Conservation (phyloP, 352 stramenopile genomes). For the Globisporangium megalacanthum region DNA sequence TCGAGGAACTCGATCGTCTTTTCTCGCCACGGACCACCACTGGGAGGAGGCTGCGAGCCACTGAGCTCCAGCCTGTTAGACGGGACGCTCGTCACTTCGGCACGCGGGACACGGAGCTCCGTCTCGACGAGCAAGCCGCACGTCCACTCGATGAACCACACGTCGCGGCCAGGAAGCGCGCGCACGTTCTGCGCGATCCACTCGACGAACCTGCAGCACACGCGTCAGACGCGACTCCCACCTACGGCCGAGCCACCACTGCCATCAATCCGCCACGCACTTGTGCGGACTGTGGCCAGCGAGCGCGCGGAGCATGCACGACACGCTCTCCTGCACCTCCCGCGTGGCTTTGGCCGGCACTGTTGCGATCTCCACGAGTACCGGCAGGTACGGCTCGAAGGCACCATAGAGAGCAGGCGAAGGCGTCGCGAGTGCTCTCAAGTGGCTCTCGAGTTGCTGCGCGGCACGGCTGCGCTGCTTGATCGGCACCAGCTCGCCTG, state of each 20-base stretch:
- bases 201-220: conserved; percentile 26
- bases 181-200: conserved; percentile 41
- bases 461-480: conserved; percentile 41
- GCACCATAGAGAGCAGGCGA: conserved; percentile 26
- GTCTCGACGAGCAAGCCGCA: conserved; percentile 32
- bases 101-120: conserved; percentile 26
- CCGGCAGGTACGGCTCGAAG: conserved; percentile 46
- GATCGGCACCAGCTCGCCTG: conserved; percentile 23
- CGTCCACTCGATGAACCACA: conserved; percentile 50
- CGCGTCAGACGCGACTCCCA: not conserved
- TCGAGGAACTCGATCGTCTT: conserved; percentile 35
- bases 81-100: not conserved
- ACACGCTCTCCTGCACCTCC: conserved; percentile 33
- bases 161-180: conserved; percentile 27
- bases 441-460: conserved; percentile 38
- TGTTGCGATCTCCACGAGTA: conserved; percentile 31
- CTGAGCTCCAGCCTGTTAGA: not conserved
- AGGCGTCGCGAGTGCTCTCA: conserved; percentile 15
- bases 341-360: conserved; percentile 21
- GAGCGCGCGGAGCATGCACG: conserved; percentile 33
- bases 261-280: conserved; percentile 3
- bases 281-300: conserved; percentile 33
- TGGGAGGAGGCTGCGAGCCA: too few relatives aligned
- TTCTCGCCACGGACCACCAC: conserved; percentile 23
- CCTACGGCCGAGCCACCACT: too few relatives aligned